Evolutionary conservation across 2,329 filamentous ascomycete genomes (phyloP).

Genomic region (Aspergillus ochraceus): DNA sequence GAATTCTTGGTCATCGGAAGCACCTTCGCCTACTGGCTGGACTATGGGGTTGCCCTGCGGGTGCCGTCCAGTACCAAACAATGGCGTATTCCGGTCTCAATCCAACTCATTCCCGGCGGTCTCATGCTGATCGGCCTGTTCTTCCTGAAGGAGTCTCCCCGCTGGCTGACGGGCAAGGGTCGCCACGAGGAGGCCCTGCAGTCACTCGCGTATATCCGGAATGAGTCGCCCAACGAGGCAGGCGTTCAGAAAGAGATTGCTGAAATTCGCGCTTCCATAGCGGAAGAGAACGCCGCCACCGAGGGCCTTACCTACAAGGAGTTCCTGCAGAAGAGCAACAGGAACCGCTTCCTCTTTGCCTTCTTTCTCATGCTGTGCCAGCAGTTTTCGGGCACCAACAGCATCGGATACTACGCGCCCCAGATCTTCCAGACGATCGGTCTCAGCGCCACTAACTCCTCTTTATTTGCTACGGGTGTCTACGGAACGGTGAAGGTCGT

Average conservation of each 20-base stretch:
- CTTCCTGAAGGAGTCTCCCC: constrained; percentile 54
- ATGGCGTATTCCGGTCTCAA: constrained; percentile 54
- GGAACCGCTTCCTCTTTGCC: constrained; percentile 37
- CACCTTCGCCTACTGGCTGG: constrained; percentile 54
- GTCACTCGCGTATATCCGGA: constrained; percentile 39
- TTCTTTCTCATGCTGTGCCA: constrained; percentile 44
- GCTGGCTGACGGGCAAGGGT: constrained; percentile 57
- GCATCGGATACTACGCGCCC: constrained; percentile 41
- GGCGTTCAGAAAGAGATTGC: constrained; percentile 35
- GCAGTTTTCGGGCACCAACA: constrained; percentile 42
- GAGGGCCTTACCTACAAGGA: constrained; percentile 46
- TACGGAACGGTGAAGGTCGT: constrained; percentile 42
- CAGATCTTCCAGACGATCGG: constrained; percentile 40
- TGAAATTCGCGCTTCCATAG: constrained; percentile 42
- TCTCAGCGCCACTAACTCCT: constrained; percentile 32
- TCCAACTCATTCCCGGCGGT: constrained; percentile 54
- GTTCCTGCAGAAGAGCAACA: constrained; percentile 38
- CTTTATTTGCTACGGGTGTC: constrained; percentile 39
- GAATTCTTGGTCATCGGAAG: constrained; percentile 44
- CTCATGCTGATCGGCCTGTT: constrained; percentile 52
- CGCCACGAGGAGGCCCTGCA: constrained; percentile 45
- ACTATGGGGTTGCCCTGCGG: constrained; percentile 51
- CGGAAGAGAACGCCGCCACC: constrained; percentile 41
- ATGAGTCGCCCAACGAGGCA: constrained; percentile 27
- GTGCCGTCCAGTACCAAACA: constrained; percentile 49